These are phyloP conservation scores for Coemansia sp. DNA, from an alignment of 192 early-diverging fungal genomes.

Conservation along the genomic window DNA sequence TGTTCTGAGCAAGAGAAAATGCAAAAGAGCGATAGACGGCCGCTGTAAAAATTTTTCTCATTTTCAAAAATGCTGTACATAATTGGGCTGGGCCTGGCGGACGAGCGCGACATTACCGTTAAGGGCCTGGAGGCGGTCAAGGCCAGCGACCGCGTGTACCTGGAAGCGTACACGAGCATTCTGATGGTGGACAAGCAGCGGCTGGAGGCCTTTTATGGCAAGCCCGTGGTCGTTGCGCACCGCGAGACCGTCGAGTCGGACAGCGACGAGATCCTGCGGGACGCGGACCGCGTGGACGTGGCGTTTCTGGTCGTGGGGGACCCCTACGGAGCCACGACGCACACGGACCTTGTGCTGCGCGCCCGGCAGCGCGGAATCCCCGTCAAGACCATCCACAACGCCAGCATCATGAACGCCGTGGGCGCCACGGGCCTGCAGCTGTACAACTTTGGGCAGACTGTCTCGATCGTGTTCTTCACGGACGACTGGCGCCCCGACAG, in stretches of 20 bases:
- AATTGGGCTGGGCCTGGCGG: slow-evolving; percentile 90
- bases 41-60: neutral
- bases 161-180: slow-evolving; percentile 95
- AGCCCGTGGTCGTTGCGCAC: slow-evolving; percentile 83
- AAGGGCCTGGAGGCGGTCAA: slow-evolving; percentile 94
- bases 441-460: slow-evolving; percentile 98
- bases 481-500: slow-evolving; percentile 95
- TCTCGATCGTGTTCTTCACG: slow-evolving; percentile 97
- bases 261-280: slow-evolving; percentile 81
- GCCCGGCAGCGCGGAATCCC: slow-evolving; percentile 83
- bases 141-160: slow-evolving; percentile 82
- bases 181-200: slow-evolving; percentile 74
- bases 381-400: slow-evolving; percentile 94
- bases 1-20: too few relatives aligned
- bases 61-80: slow-evolving; percentile 67
- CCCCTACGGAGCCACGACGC: slow-evolving; percentile 95
- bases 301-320: slow-evolving; percentile 97
- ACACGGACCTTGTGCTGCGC: slow-evolving; percentile 93
- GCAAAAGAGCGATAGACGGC: too few relatives aligned
- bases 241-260: slow-evolving; percentile 96
- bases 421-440: slow-evolving; percentile 94
- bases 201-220: slow-evolving; percentile 83
- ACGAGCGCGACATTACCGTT: slow-evolving; percentile 95
- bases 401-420: slow-evolving; percentile 99
- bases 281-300: slow-evolving; percentile 86